Evolutionary conservation across 495 filamentous ascomycete genomes (phyloP).

Genomic region (Xylaria castorea): DNA sequence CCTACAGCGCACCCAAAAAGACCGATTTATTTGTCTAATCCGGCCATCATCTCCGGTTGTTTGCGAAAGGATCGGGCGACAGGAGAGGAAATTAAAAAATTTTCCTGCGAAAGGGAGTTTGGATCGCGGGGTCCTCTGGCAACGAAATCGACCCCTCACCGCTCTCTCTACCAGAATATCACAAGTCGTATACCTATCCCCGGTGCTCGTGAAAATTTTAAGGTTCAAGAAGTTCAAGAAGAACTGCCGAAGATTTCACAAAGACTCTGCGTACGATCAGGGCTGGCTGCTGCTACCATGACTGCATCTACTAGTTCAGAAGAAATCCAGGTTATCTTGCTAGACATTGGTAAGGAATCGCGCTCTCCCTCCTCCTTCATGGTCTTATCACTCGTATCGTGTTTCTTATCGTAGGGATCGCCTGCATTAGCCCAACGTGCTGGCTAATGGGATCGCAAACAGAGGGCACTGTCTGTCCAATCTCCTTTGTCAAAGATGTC

Average conservation of each 20-base stretch:
- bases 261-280: conserved; percentile 24
- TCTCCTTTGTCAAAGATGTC: conserved; percentile 74
- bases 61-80: conserved; percentile 17
- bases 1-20: not conserved
- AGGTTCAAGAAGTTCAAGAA: not conserved
- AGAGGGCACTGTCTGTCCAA: conserved; percentile 76
- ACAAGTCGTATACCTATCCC: conserved; percentile 2
- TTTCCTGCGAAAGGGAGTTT: conserved; percentile 13
- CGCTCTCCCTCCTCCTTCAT: conserved; percentile 31
- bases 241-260: conserved; percentile 16
- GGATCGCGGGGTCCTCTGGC: not conserved
- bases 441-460: conserved; percentile 48
- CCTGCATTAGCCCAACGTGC: conserved; percentile 42
- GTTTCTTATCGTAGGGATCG: conserved; percentile 30
- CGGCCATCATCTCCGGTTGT: conserved; percentile 30
- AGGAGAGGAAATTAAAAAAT: conserved; percentile 30
- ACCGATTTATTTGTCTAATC: conserved; percentile 5
- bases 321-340: conserved; percentile 50
- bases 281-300: conserved; percentile 33
- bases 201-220: conserved; percentile 9
- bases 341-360: conserved; percentile 57
- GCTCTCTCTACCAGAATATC: conserved; percentile 4
- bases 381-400: conserved; percentile 25
- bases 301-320: conserved; percentile 34
- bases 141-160: conserved; percentile 17